These are phyloP conservation scores for Oryza brachyantha DNA, from an alignment of 176 grass and related monocot genomes.

Conservation along the genomic window DNA sequence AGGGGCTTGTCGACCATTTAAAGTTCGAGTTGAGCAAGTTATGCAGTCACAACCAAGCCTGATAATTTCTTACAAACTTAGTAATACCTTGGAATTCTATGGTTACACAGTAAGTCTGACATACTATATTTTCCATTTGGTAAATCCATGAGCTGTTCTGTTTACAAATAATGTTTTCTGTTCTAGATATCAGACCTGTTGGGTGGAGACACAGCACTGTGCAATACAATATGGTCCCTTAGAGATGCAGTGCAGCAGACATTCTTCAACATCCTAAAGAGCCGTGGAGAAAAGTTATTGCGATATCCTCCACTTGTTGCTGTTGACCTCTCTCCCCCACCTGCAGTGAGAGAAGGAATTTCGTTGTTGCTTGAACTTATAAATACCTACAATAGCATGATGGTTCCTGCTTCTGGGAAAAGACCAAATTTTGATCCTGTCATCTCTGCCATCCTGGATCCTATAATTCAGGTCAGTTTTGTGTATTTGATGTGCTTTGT, in stretches of 20 bases:
- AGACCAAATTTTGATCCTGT: constrained; percentile 79
- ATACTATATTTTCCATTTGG: constrained; percentile 4
- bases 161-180: constrained; percentile 28
- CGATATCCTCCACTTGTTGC: constrained; percentile 90
- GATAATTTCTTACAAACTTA: constrained; percentile 84
- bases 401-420: constrained; percentile 90
- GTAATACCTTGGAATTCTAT: constrained; percentile 97
- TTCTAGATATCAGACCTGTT: constrained; percentile 90
- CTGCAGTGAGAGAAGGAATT: constrained; percentile 82
- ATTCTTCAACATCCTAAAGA: constrained; percentile 93
- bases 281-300: constrained; percentile 77
- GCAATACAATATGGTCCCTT: constrained; percentile 85
- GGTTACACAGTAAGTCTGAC: constrained; percentile 72
- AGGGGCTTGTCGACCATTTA: constrained; percentile 96
- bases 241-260: constrained; percentile 74
- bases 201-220: constrained; percentile 71
- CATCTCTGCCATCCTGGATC: constrained; percentile 89
- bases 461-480: constrained; percentile 82
- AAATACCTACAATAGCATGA: constrained; percentile 87
- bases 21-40: constrained; percentile 98
- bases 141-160: constrained; percentile 12
- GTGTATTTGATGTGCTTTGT: constrained; percentile 11
- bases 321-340: constrained; percentile 80
- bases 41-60: constrained; percentile 91
- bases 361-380: constrained; percentile 90